Evolutionary conservation across 2,329 filamentous ascomycete genomes (phyloP).

Genomic region (Eurotiales sp.): DNA sequence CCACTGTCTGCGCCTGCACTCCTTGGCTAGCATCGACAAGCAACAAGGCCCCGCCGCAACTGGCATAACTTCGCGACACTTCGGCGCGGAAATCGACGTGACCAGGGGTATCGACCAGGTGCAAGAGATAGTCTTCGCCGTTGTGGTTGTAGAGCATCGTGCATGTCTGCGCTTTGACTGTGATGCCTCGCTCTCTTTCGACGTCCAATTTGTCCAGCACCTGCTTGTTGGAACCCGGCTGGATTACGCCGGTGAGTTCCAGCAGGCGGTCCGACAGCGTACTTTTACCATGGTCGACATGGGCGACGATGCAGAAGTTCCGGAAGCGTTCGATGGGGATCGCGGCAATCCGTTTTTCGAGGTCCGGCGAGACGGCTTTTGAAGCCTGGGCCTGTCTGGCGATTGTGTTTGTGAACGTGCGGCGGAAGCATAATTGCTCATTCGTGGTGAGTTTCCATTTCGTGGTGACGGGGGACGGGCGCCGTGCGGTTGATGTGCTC

Average conservation of each 20-base stretch:
- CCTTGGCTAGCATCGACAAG: slow-evolving; percentile 96
- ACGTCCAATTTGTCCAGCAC: slow-evolving; percentile 96
- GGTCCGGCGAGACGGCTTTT: slow-evolving; percentile 41
- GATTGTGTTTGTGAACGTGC: slow-evolving; percentile 31
- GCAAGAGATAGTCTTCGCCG: slow-evolving; percentile 84
- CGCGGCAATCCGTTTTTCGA: slow-evolving; percentile 54
- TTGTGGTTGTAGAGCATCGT: slow-evolving; percentile 92
- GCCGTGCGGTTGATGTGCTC: slow-evolving; percentile 34
- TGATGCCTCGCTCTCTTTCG: slow-evolving; percentile 92
- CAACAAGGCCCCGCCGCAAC: slow-evolving; percentile 86
- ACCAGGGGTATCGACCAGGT: slow-evolving; percentile 93
- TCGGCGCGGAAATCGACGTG: slow-evolving; percentile 98
- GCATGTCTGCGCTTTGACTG: slow-evolving; percentile 97
- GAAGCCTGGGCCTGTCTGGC: slow-evolving; percentile 21
- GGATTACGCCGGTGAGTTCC: slow-evolving; percentile 90
- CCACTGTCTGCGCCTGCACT: slow-evolving; percentile 95
- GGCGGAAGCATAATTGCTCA: background rate
- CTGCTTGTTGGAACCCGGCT: slow-evolving; percentile 84
- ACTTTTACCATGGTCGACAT: slow-evolving; percentile 98
- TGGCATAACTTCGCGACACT: slow-evolving; percentile 92
- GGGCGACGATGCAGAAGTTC: slow-evolving; percentile 98
- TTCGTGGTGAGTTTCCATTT: slow-evolving; percentile 3
- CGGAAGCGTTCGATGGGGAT: slow-evolving; percentile 58
- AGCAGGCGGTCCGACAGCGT: slow-evolving; percentile 89
- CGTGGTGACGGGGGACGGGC: slow-evolving; percentile 16